phyloP scores from a whole-genome alignment of 805 yeast species.

The Myxozyma udenii region DNA sequence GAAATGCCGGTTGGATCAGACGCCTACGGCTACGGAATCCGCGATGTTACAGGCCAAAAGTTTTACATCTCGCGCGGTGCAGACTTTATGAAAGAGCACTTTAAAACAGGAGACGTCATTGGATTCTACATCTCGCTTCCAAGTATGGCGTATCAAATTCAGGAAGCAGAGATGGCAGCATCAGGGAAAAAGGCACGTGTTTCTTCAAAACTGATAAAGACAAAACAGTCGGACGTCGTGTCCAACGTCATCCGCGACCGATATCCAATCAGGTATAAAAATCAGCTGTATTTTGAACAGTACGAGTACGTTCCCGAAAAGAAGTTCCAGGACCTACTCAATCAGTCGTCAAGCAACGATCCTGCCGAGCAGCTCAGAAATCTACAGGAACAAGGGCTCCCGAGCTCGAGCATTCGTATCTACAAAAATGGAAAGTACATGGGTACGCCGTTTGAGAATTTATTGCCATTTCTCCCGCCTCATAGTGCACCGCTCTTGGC shows the following conservation, averaged over 20 bases:
- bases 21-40: constrained; percentile 86
- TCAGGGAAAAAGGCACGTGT: background rate
- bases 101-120: constrained; percentile 73
- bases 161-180: constrained; percentile 2
- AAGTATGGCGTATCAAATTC: constrained; percentile 30
- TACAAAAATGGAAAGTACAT: constrained; percentile 71
- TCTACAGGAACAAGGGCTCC: constrained; percentile 34
- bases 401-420: constrained; percentile 59
- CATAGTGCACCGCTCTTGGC: constrained; percentile 47
- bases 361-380: constrained; percentile 10
- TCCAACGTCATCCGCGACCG: constrained; percentile 70
- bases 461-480: constrained; percentile 79
- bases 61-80: constrained; percentile 71
- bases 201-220: constrained; percentile 6
- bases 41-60: constrained; percentile 73
- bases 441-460: constrained; percentile 63
- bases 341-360: constrained; percentile 40
- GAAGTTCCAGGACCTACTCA: constrained; percentile 67
- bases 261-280: constrained; percentile 79
- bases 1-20: constrained; percentile 97
- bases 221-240: background rate
- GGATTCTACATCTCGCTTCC: constrained; percentile 79
- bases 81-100: constrained; percentile 54
- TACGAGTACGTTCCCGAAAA: constrained; percentile 71
- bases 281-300: constrained; percentile 75